These are phyloP conservation scores for Sarocladium strictum DNA, from an alignment of 2,329 filamentous ascomycete genomes.

Conservation along the genomic window DNA sequence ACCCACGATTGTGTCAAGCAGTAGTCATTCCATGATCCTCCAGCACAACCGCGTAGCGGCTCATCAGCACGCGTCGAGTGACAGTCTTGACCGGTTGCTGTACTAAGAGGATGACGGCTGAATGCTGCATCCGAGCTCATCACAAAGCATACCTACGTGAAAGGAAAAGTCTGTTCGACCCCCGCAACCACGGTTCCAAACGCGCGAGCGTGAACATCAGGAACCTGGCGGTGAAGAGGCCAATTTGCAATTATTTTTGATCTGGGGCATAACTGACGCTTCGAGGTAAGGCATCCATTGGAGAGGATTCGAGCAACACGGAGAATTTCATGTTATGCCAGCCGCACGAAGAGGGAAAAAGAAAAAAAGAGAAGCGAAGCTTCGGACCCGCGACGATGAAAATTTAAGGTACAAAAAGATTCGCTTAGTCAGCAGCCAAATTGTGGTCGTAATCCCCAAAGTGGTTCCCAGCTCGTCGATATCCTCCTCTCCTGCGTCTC, in stretches of 20 bases:
- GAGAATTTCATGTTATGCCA: slow-evolving; percentile 64
- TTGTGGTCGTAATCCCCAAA: neutral
- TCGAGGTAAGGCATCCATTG: slow-evolving; percentile 43
- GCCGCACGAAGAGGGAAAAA: slow-evolving; percentile 71
- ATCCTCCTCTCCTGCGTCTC: too few species aligned
- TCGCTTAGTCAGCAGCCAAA: slow-evolving; percentile 17
- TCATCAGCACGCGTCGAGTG: too few species aligned
- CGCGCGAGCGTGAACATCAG: slow-evolving; percentile 2
- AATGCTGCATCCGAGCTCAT: neutral
- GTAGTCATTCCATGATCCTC: too few species aligned
- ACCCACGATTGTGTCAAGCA: too few species aligned
- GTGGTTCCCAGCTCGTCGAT: neutral
- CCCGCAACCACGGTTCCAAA: slow-evolving; percentile 23
- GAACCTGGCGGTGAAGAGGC: slow-evolving; percentile 41
- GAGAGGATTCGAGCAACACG: slow-evolving; percentile 71
- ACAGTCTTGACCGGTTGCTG: too few species aligned
- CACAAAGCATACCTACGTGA: neutral
- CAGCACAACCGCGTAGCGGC: neutral
- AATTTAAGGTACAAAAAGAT: slow-evolving; percentile 24
- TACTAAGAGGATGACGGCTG: too few species aligned
- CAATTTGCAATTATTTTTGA: slow-evolving; percentile 69
- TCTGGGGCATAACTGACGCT: slow-evolving; percentile 82
- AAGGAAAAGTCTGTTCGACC: slow-evolving; percentile 36
- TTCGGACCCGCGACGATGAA: slow-evolving; percentile 16
- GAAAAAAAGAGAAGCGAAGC: slow-evolving; percentile 32